Evolutionary conservation across 129 eudicot genomes (phyloP), one percentile per base, ranked within the genome.

Genomic region (Pittosporum tobira): DNA sequence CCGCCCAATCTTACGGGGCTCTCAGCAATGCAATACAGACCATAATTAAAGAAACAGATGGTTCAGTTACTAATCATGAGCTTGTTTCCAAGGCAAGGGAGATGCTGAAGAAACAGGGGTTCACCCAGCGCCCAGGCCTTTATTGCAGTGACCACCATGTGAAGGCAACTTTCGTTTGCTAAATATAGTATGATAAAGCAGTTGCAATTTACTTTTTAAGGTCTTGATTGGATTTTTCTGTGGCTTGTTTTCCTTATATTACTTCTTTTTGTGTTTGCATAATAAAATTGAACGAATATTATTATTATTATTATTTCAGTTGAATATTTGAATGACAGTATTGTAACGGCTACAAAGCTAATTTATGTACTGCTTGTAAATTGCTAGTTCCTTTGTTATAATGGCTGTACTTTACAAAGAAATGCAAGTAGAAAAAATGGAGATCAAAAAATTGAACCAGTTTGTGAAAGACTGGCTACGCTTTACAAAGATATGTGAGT

Each of bases 21-120:
- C 84, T 87, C 43, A 91, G 99, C 72, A 91, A 91, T 48, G 94
- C 88, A 23, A 79, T 91, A 67, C 99, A 91, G 70, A 65, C 70
- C 4, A 91, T 91, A 22, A 51, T 91, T 51, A 78, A 68, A 18
- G 93, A 84, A 59, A 70, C 90, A 3, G 70, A 30, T 38, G 79
- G 88, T 2, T 24, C 8, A 10, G 68, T 87, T 38, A 76, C 75
- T 59, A 91, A 91, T 42, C 55, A 65, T 40, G 71, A 81, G 61
- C 77, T 91, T 31, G 96, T 91, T 14, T 36, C 68, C 3, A 80
- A 70, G 73, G 94, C 94, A 6, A 84, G 99, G 76, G 58, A 77
- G 61, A 6, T 86, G 64, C 68, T 91, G 66, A 81, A 91, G 94
- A 77, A 64, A 56, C 94, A 91, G 62, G 94, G 99, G 18, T 91